phyloP scores from a whole-genome alignment of 495 filamentous ascomycete genomes.

The Penicillium subrubescens region DNA sequence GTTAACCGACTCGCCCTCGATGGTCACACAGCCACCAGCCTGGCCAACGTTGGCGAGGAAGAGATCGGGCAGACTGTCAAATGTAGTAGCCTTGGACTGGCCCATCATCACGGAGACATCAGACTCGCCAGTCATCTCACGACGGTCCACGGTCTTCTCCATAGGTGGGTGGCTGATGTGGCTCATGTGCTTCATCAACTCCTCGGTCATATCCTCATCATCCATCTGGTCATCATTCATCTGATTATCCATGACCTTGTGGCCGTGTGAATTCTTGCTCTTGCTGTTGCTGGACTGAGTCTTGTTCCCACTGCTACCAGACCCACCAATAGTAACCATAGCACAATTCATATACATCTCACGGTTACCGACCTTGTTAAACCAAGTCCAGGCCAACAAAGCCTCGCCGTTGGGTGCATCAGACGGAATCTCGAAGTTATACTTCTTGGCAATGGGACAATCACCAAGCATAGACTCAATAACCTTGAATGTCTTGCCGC shows the following conservation, averaged over 20 bases:
- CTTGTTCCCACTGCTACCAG: slow-evolving; percentile 5
- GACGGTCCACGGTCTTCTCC: slow-evolving; percentile 7
- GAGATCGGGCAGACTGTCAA: slow-evolving; percentile 47
- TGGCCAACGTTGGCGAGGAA: slow-evolving; percentile 60
- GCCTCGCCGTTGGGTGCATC: slow-evolving; percentile 53
- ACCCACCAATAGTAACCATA: slow-evolving; percentile 63
- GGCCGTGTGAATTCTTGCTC: neutral
- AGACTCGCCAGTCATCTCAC: slow-evolving; percentile 46
- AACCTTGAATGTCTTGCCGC: slow-evolving; percentile 69
- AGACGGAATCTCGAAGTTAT: slow-evolving; percentile 51
- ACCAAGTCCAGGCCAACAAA: slow-evolving; percentile 84
- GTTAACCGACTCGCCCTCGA: slow-evolving; percentile 29
- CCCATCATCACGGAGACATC: slow-evolving; percentile 62
- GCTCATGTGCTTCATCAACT: neutral
- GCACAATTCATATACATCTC: slow-evolving; percentile 98
- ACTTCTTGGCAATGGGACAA: slow-evolving; percentile 63
- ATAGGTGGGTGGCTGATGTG: slow-evolving; percentile 15
- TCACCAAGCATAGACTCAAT: slow-evolving; percentile 82
- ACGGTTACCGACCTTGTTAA: slow-evolving; percentile 85
- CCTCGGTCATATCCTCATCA: neutral
- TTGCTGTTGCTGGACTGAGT: neutral
- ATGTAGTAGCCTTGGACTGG: slow-evolving; percentile 42
- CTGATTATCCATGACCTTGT: slow-evolving; percentile 3
- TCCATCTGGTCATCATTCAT: neutral
- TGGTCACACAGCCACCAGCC: slow-evolving; percentile 35